phyloP scores from a whole-genome alignment of 768 basidiomycete genomes.

The Boletus reticulatus region DNA sequence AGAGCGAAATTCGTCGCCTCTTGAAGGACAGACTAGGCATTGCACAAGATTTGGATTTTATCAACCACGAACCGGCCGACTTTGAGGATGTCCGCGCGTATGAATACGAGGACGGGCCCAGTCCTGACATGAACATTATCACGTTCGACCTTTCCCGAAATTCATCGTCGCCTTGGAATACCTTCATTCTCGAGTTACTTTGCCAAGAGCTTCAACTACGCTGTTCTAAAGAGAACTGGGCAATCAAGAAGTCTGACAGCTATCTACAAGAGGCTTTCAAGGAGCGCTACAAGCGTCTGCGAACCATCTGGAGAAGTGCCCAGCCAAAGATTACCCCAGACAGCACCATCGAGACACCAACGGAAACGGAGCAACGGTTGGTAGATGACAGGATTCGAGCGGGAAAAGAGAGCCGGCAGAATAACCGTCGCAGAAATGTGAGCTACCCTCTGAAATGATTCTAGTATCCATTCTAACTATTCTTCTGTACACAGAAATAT shows the following conservation, averaged over 20 bases:
- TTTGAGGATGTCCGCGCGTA: not conserved
- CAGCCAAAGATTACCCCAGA: not conserved
- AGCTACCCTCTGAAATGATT: too few species aligned
- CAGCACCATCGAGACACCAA: not conserved
- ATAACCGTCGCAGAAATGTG: too few species aligned
- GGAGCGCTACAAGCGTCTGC: not conserved
- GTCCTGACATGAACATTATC: not conserved
- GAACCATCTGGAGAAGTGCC: not conserved
- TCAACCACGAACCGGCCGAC: not conserved
- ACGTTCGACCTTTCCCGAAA: not conserved
- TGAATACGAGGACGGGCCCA: not conserved
- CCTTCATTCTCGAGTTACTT: not conserved
- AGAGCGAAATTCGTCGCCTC: not conserved
- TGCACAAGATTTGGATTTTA: not conserved
- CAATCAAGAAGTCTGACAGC: not conserved
- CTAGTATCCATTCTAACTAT: too few species aligned
- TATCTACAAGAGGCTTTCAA: not conserved
- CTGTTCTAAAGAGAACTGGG: not conserved
- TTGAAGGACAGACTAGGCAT: not conserved
- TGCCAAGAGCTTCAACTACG: not conserved
- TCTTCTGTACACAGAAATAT: too few species aligned
- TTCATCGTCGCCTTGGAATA: not conserved
- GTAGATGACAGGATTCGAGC: not conserved
- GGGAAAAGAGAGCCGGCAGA: not conserved
- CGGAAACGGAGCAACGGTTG: not conserved